Evolutionary conservation across 2,329 filamentous ascomycete species (phyloP).

Genomic region (Lecanicillium sp.): DNA sequence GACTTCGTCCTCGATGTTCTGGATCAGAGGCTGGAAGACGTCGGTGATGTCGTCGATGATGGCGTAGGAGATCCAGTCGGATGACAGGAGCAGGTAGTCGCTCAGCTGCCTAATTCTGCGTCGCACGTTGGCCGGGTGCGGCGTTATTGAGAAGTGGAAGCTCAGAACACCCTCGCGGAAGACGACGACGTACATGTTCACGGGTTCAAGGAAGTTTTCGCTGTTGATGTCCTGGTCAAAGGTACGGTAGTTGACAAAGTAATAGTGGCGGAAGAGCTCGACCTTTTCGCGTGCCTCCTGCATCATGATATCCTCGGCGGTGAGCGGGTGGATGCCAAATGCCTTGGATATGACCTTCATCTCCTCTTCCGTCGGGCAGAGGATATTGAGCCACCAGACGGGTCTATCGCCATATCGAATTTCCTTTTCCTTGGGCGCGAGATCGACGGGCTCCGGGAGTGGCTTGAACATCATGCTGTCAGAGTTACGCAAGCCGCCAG

Average conservation of each 20-base stretch:
- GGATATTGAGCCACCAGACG: conserved; percentile 93
- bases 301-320: conserved; percentile 93
- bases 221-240: conserved; percentile 92
- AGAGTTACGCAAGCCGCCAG: not conserved
- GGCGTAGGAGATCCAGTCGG: conserved; percentile 97
- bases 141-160: conserved; percentile 95
- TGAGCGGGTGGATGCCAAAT: conserved; percentile 93
- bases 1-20: conserved; percentile 90
- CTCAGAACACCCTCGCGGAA: conserved; percentile 93
- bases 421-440: conserved; percentile 31
- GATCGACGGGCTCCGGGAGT: conserved; percentile 21
- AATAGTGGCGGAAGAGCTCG: conserved; percentile 94
- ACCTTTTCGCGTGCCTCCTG: conserved; percentile 98
- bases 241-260: conserved; percentile 96
- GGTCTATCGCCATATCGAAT: conserved; percentile 72
- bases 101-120: conserved; percentile 87
- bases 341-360: conserved; percentile 92
- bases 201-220: conserved; percentile 85
- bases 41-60: conserved; percentile 98
- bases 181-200: conserved; percentile 96
- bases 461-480: conserved; percentile 27
- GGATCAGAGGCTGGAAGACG: conserved; percentile 86
- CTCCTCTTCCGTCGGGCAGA: conserved; percentile 85
- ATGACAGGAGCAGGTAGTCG: conserved; percentile 86
- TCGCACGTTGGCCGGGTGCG: conserved; percentile 92